Evolutionary conservation across 768 basidiomycete species (phyloP), one percentile per base, ranked within the genome.

Genomic region (Mycena rebaudengoi): DNA sequence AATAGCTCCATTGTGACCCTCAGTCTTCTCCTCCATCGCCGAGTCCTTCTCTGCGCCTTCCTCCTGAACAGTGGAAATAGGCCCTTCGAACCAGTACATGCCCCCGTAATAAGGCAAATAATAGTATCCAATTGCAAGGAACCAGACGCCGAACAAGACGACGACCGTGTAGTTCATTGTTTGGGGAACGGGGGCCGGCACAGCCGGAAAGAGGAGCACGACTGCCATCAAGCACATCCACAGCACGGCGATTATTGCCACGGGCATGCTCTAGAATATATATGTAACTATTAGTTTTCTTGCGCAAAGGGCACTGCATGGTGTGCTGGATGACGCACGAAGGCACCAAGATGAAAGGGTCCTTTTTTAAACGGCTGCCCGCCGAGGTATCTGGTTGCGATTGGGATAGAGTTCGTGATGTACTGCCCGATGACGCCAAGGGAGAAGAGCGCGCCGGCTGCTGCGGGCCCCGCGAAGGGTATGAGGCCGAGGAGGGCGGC

Each of bases 121-220:
- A 70, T 86, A 90, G 80, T 85, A 90, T 1, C 75, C 64, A 10
- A 86, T 64, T 2, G 86, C 82, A 33, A 88, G 79, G 4, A 78
- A 39, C 51, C 87, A 73, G 6, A 84, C 76, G 6, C 83, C 85
- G 0, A 82, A 84, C 10, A 85, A 71, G 8, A 89, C 86, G 54
- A 87, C 86, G 49, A 85, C 75, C 1, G 82, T 80, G 64, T 89
- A 89, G 74, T 89, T 89, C 87, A 89, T 88, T 41, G 75, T 73
- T 50, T 70, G 70, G 3, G 86, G 75, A 12, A 71, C 67, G 16
- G 80, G 81, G 32, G 66, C 55, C 4, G 73, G 69, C n/a, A 76
- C 80, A 5, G 79, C 71, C 28, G 85, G 88, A 77, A 87, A 88
- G 68, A 84, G 74, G 70, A 85, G 82, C 3, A 85, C 80, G 39